Base-by-base conservation (phyloP, 1,139 yeast species). In the Saccharomyces pastorianus region DNA sequence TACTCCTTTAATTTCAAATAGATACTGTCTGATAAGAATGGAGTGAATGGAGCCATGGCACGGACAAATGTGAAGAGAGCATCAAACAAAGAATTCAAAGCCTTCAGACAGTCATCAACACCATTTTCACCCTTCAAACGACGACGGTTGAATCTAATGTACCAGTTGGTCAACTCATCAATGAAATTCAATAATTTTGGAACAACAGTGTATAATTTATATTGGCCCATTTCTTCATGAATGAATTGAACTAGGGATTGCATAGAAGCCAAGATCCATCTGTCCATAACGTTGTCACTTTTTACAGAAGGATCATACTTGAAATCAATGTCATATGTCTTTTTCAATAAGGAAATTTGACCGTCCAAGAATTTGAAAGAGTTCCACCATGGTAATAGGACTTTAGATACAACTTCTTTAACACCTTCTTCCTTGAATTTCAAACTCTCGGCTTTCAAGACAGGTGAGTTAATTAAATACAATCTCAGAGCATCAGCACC, bases 41-140 rank as follows among this genome's bases (percentile, higher is more conserved):
- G 99, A 53, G 98, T 90, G 76, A 95, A 95, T 60, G 99, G 99
- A 56, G 99, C 98, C 97, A 95, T 91, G 49, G 96, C 95, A 71
- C 97, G 83, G 49, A 84, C 87, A 67, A 95, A 83, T 47, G 89
- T 89, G 71, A 87, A 86, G 63, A 91, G 77, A 32, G 96, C 96
- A 71, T 89, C 96, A 56, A 89, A 83, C 71, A 95, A 78, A 23
- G 97, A 88, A 74, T 93, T 93, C 69, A 95, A 81, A 51, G 96
- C 96, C 69, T 80, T 80, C 63, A 82, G 73, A 64, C 97, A 86
- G 69, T 95, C 99, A 52, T 84, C 85, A 53, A 81, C 74, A 59
- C 95, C 96, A 55, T 81, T 85, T 67, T 85, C 90, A 69, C 99
- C 98, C 85, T 95, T 95, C 67, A 95, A 81, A 78, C 99, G 93